Base-by-base conservation (phyloP, 306 rosid genomes). In the Ochetophila trinervis region DNA sequence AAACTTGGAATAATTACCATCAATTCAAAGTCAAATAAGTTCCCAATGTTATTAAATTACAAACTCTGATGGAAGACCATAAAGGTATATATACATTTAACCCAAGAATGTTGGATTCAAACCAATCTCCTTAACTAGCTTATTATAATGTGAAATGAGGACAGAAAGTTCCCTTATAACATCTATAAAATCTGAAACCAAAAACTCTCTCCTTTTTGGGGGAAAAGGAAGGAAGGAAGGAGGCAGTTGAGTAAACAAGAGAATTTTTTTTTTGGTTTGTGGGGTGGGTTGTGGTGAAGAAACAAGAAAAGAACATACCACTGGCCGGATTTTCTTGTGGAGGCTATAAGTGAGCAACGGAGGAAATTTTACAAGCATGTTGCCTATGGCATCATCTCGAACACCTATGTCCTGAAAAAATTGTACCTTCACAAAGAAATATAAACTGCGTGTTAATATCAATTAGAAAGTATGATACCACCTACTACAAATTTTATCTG, bases 321-420 rank as follows among this genome's bases (percentile, higher is more conserved):
- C 95, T 6, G 89, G 96, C 18, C 91, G 82, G 67, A 92, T 89
- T 85, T 92, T 92, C 89, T 89, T 92, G 83, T 79, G 9, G 63
- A 89, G 84, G 79, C 92, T 92, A 86, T 85, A 92, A 47, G 96
- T 89, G 34, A 92, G 85, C 74, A 92, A 69, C 5, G 89, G 67
- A 60, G 98, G 96, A 82, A 89, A 92, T 67, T 85, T 89, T 23
- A 87, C 98, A 74, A 92, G 96, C 98, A 89, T 92, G 76, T 84
- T 92, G 69, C 95, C 87, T 62, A 92, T 87, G 36, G 91, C 96
- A 53, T 85, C 96, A 47, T 89, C 78, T 63, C 62, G 84, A 76
- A 92, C 73, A 30, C 96, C 98, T 8, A 92, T 60, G 71, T 87
- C 95, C 76, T 79, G 85, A 67, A 87, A 89, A 83, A 92, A 89